These are phyloP conservation scores for Mucor indicus DNA, from an alignment of 371 early-diverging fungal species.

Conservation along the genomic window DNA sequence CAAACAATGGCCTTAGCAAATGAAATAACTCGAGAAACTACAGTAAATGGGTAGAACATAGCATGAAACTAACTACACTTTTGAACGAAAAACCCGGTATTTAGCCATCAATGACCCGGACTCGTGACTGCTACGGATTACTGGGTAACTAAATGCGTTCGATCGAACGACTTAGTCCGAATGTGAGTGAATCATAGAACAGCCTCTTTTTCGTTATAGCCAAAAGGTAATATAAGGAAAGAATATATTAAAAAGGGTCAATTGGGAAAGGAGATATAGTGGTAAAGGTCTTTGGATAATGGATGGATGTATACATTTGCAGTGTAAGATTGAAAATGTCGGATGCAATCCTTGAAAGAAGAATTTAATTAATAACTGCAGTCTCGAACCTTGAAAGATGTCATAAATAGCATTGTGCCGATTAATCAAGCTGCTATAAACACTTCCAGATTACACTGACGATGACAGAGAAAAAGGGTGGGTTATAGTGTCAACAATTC, in stretches of 20 bases:
- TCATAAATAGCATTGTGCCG: background rate
- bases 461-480: too few relatives aligned
- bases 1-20: too few relatives aligned
- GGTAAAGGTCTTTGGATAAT: background rate
- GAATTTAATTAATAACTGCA: background rate
- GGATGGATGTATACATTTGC: constrained; percentile 1
- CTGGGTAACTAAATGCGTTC: background rate
- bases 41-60: too few relatives aligned
- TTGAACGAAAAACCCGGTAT: too few relatives aligned
- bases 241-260: background rate
- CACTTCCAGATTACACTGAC: too few relatives aligned
- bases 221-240: constrained; percentile 13
- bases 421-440: too few relatives aligned
- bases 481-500: too few relatives aligned
- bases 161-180: constrained; percentile 4
- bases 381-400: background rate
- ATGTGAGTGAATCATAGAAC: constrained; percentile 5
- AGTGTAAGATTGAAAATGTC: too few relatives aligned
- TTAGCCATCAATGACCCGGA: too few relatives aligned
- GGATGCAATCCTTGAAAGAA: background rate
- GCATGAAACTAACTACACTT: too few relatives aligned
- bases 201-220: constrained; percentile 25
- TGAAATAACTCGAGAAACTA: too few relatives aligned
- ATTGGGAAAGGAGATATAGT: background rate
- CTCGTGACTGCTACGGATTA: too few relatives aligned